Percentiles rank a stretch among this genome's conserved stretches.
phyloP scores from a whole-genome alignment of 306 rosid species.

The Astragalus membranaceus region DNA sequence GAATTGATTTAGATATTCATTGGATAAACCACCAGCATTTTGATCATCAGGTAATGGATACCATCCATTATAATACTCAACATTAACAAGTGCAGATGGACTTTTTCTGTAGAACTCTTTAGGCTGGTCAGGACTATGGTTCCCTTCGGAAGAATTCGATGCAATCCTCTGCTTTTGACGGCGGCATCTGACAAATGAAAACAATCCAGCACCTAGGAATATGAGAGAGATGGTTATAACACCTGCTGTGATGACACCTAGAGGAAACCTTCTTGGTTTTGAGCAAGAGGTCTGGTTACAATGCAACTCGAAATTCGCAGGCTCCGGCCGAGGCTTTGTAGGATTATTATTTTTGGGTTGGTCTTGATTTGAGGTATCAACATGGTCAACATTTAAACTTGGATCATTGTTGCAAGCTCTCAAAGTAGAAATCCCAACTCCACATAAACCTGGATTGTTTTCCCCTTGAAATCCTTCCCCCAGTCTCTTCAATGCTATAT shows the following conservation, averaged over 20 bases:
- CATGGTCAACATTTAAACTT: conserved; percentile 18
- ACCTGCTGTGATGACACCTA: conserved; percentile 40
- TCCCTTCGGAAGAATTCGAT: conserved; percentile 46
- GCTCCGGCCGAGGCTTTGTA: conserved; percentile 38
- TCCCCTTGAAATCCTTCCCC: conserved; percentile 58
- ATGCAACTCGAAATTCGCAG: conserved; percentile 34
- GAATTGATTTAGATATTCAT: conserved; percentile 36
- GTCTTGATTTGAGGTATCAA: conserved; percentile 22
- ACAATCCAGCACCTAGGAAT: conserved; percentile 27
- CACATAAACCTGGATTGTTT: conserved; percentile 74
- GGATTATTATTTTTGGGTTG: conserved; percentile 13
- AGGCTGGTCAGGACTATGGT: conserved; percentile 57
- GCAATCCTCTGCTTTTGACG: conserved; percentile 66
- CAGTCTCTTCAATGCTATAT: conserved; percentile 56
- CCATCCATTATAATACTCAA: conserved; percentile 73
- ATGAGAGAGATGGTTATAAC: conserved; percentile 33
- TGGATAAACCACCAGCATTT: conserved; percentile 40
- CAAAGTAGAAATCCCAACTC: conserved; percentile 50
- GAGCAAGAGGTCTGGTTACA: conserved; percentile 52
- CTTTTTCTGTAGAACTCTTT: conserved; percentile 50
- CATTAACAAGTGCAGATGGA: conserved; percentile 78
- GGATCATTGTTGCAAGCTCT: conserved; percentile 42
- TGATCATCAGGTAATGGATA: conserved; percentile 51
- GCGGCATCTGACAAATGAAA: conserved; percentile 47
- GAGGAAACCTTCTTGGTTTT: conserved; percentile 44